Evolutionary conservation across 768 basidiomycete species (phyloP), one percentile per base, ranked within the genome.

Genomic region (Tricholoma sp.): DNA sequence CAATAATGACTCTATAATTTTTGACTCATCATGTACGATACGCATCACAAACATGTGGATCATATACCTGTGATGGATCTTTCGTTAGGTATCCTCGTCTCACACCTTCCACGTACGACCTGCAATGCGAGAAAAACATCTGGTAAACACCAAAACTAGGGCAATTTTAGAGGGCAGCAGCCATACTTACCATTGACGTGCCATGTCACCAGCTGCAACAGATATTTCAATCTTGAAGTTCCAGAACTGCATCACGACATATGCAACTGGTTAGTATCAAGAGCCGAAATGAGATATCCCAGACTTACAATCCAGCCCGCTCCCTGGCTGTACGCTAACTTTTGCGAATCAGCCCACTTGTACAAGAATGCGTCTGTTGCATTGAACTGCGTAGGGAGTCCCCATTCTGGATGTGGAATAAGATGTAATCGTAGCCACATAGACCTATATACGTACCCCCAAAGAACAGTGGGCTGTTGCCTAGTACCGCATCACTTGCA

Each of bases 321-420:
- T 32, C 78, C 76, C 58, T 85, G 69, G 54, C 78, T 76, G 54
- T 88, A 89, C 1, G 79, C 74, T 37, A 82, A 69, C 67, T 89
- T 89, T 68, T 89, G 88, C 22, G 88, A 85, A 61, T 89, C 88
- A 10, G 86, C 88, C 88, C 88, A 89, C 64, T 85, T 70, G 57
- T 5, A 11, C 45, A 46, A 21, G 11, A 46, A 46, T 3, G 45
- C 7, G 22, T 46, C 45, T 46, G 45, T 22, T 12, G 45, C 45
- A 22, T 46, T 11, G 22, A 46, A 46, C 22, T 46, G 11, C 21
- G 45, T 89, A 10, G 85, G 66, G 19, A 89, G 75, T 16, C 79
- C 69, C 75, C 76, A 78, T 72, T 78, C 76, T 77, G 34, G 16
- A 9, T 7, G 9, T 22, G 12, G 9, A 46, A 46, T 24, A 14